phyloP scores from a whole-genome alignment of 2,329 filamentous ascomycete genomes.

The Penicillium brevicompactum region DNA sequence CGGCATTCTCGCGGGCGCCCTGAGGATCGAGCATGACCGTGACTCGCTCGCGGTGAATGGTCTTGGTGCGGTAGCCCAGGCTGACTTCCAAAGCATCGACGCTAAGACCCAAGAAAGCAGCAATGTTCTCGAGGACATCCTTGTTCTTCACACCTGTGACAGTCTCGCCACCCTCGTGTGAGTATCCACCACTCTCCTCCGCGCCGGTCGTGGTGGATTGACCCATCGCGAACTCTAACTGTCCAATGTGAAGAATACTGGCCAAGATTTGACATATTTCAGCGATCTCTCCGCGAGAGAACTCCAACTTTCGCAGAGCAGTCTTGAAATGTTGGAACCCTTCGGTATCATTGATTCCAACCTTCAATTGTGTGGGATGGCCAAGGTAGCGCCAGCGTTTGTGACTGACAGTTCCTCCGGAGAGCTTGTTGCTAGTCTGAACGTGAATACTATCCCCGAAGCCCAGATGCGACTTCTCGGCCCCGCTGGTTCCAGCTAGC shows the following conservation, averaged over 20 bases:
- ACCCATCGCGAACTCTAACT: slow-evolving; percentile 87
- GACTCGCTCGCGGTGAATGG: slow-evolving; percentile 93
- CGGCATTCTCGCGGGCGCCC: slow-evolving; percentile 86
- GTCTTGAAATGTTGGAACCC: slow-evolving; percentile 98
- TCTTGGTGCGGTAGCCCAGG: slow-evolving; percentile 94
- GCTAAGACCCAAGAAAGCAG: slow-evolving; percentile 90
- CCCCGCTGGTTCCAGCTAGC: slow-evolving; percentile 83
- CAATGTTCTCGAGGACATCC: slow-evolving; percentile 80
- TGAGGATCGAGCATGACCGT: slow-evolving; percentile 95
- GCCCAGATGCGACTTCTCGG: slow-evolving; percentile 84
- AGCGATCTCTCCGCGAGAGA: slow-evolving; percentile 88
- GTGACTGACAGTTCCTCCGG: slow-evolving; percentile 58
- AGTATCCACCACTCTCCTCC: slow-evolving; percentile 94
- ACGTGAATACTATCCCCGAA: slow-evolving; percentile 54
- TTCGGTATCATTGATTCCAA: slow-evolving; percentile 93
- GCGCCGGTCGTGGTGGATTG: slow-evolving; percentile 75
- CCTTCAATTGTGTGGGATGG: slow-evolving; percentile 93
- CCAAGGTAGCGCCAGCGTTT: slow-evolving; percentile 96
- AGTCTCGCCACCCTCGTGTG: slow-evolving; percentile 86
- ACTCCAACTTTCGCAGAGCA: slow-evolving; percentile 89
- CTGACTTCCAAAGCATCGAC: slow-evolving; percentile 81
- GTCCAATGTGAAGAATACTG: slow-evolving; percentile 93
- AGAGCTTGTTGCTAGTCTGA: slow-evolving; percentile 50
- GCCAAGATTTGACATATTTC: slow-evolving; percentile 96
- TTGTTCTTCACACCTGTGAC: slow-evolving; percentile 91